Base-by-base conservation (phyloP, 1,139 yeast species). In the Scheffersomyces titani region DNA sequence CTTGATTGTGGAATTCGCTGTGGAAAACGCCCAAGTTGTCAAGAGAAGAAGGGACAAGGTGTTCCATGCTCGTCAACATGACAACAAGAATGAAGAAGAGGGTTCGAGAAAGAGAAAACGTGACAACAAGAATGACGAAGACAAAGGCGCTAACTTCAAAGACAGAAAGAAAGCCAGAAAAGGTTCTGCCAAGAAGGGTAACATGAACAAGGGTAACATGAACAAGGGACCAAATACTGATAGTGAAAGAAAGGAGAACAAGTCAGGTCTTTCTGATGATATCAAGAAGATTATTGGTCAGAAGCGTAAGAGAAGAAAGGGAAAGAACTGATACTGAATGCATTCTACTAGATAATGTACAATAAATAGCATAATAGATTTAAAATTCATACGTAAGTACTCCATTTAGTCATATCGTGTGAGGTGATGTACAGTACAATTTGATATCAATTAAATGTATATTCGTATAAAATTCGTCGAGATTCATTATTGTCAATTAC, bases 21-120 rank as follows among this genome's bases (percentile, higher is more conserved):
- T 94, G 68, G 98, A 93, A 72, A 92, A 94, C 71, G 96, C 98
- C 19, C 90, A 90, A 69, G 97, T 94, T 56, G 89, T 94, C 50
- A 91, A 90, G 73, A 88, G 98, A 75, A 87, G 98, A 77, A 84
- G 86, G 63, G 98, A 92, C 54, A 86, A 83, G 64, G 84, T 84
- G 47, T 72, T 78, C 62, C 76, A 74, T 54, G 77, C 85, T 44
- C 81, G 84, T 68, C 76, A 74, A 30, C 68, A 62, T 20, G 64
- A 59, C 45, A 55, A 54, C 45, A 55, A 54, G 20, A 65, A 56
- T 13, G 64, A 60, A 24, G 58, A 54, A 49, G 61, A 58, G 46
- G 58, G 53, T 18, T 57, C 53, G 5, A 61, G 66, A 53, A 63
- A 65, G 64, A 67, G 70, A 58, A 65, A 64, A 60, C 69, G 71